phyloP scores from a whole-genome alignment of 2,329 filamentous ascomycete genomes.

The Botrytis tulipae region DNA sequence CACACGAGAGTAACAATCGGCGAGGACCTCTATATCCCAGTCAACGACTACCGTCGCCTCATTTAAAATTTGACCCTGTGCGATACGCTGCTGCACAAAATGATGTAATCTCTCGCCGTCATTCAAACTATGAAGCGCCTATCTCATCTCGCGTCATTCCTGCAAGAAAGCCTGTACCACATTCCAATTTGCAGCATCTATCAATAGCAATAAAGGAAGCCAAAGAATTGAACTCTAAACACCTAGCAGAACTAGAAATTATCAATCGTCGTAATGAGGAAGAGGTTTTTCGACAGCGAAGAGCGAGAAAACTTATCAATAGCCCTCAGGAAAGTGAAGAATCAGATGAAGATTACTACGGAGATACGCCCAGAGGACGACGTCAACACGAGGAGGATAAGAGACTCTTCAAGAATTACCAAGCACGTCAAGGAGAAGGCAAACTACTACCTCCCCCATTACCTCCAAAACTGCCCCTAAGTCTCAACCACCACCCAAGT shows the following conservation, averaged over 20 bases:
- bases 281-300: background rate
- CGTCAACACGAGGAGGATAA: background rate
- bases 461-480: background rate
- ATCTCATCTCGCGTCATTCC: background rate
- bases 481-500: no score
- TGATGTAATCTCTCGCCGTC: no score
- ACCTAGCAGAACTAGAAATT: background rate
- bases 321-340: background rate
- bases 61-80: background rate
- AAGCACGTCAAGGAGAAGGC: background rate
- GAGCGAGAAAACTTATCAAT: background rate
- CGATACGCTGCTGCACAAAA: background rate
- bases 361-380: background rate
- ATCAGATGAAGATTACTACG: background rate
- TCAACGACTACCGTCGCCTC: background rate
- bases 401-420: background rate
- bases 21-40: background rate
- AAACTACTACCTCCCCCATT: background rate
- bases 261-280: background rate
- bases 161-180: background rate
- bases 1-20: background rate
- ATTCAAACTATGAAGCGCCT: background rate
- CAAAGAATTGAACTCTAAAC: background rate
- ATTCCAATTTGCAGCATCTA: background rate
- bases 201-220: background rate